Percentiles rank a stretch among this genome's conserved stretches.
phyloP scores from a whole-genome alignment of 352 stramenopile genomes.

The Pythium pectinolyticum region DNA sequence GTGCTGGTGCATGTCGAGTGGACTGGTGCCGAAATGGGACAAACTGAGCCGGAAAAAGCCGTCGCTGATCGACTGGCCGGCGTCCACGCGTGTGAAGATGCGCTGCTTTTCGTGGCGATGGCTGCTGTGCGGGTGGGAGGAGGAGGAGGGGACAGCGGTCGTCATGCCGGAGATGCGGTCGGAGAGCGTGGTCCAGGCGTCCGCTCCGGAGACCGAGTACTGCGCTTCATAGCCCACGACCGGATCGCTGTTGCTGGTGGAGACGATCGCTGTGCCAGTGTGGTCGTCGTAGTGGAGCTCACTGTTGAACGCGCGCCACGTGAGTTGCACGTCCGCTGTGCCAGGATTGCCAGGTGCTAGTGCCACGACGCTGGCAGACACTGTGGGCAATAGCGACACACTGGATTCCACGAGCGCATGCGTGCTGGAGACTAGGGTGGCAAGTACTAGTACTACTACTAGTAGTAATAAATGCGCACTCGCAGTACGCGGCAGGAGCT shows the following conservation, averaged over 20 bases:
- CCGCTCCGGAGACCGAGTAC: conserved; percentile 44
- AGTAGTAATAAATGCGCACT: too few species aligned
- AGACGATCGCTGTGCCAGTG: conserved; percentile 16
- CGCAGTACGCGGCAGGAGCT: too few species aligned
- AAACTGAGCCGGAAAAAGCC: conserved; percentile 59
- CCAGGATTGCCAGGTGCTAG: conserved; percentile 41
- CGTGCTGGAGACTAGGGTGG: too few species aligned
- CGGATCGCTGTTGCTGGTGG: conserved; percentile 13
- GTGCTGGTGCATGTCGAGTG: conserved; percentile 39
- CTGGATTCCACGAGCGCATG: conserved; percentile 1
- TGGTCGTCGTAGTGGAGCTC: conserved; percentile 7
- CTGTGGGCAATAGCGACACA: neutral
- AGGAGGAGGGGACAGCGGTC: too few species aligned
- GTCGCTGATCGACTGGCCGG: conserved; percentile 42
- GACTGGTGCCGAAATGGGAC: conserved; percentile 39
- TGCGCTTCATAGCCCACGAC: conserved; percentile 61
- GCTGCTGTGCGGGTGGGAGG: too few species aligned
- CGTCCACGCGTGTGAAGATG: conserved; percentile 51
- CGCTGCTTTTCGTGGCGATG: conserved; percentile 49
- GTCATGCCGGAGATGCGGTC: conserved; percentile 36
- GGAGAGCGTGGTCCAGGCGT: conserved; percentile 38
- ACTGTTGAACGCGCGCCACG: conserved; percentile 51
- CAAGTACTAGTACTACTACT: too few species aligned
- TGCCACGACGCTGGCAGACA: conserved; percentile 2
- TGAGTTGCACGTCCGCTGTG: conserved; percentile 35